Evolutionary conservation across 2,329 filamentous ascomycete genomes (phyloP).

Genomic region (Aspergillus phoenicis): DNA sequence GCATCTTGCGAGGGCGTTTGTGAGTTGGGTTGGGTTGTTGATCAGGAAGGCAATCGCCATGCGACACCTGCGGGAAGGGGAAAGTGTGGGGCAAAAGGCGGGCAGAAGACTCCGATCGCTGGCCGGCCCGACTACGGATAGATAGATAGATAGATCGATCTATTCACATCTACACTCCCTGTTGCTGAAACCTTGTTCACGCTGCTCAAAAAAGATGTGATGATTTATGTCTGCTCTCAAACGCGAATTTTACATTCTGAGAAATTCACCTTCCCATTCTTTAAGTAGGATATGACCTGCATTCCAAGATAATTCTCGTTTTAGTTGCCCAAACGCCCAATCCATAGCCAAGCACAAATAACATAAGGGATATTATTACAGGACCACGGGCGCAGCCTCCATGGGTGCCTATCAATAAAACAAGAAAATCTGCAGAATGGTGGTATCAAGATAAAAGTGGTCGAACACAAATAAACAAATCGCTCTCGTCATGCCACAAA

Average conservation of each 20-base stretch:
- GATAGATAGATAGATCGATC: not conserved
- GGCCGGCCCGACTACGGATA: not conserved
- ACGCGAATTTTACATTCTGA: no score
- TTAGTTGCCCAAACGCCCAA: constrained; percentile 1
- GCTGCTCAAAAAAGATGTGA: not conserved
- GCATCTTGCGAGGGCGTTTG: constrained; percentile 29
- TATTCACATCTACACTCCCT: no score
- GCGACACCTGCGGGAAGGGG: not conserved
- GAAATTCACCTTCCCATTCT: not conserved
- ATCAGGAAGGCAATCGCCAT: not conserved
- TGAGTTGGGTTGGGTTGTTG: not conserved
- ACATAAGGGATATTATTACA: not conserved
- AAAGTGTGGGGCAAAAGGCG: not conserved
- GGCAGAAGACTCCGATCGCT: not conserved
- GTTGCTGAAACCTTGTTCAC: no score
- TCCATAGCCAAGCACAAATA: constrained; percentile 8
- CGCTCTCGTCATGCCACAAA: constrained; percentile 25
- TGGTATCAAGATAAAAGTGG: constrained; percentile 26
- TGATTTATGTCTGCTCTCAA: not conserved
- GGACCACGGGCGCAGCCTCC: constrained; percentile 1
- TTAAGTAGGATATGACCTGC: not conserved
- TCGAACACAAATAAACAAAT: constrained; percentile 16
- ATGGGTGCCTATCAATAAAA: constrained; percentile 2
- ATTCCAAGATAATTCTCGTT: not conserved
- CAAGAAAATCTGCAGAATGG: constrained; percentile 13